Evolutionary conservation across 139 green algal genomes (phyloP), one percentile per base, ranked within the genome.

Genomic region (Chlamydomonas sp.): DNA sequence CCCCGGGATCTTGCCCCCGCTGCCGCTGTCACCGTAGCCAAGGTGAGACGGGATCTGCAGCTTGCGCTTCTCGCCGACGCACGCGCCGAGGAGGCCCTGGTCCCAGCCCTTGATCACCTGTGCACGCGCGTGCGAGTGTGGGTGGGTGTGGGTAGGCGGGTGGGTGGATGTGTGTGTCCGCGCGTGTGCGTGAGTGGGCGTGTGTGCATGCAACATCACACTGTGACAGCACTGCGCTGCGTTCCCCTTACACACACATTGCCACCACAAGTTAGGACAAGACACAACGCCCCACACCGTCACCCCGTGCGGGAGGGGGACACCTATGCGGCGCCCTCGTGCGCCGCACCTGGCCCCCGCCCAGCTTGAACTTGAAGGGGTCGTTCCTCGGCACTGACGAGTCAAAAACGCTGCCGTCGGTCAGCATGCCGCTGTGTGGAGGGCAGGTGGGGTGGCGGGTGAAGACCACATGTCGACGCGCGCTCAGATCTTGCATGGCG

Each of bases 1-100:
- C n/a, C 85, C 75, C 3, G 87, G 87, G 29, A 94, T 94, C 28
- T 93, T 61, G 24, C 85, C 81, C 5, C 76, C 79, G 6, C 80
- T 87, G 28, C 85, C 83, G 6, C 84, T 62, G 20, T 72, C 31
- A 1, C 88, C 87, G 66, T 92, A 92, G 0, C 64, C 87, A 5
- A 87, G 67, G 38, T 86, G 35, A 5, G 75, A 76, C 1, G 79
- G 79, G 47, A 85, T 86, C 22, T 30, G 31, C 24, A 86, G 74
- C 60, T 77, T 87, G 13, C 79, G 69, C 71, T 87, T 87, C 70
- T 83, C 79, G 26, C 82, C 82, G 16, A 85, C 70, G 69, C 81
- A 87, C 65, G 78, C 78, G 48, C 81, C 81, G 35, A 75, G 30
- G 43, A 86, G 3, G n/a, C 58, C 58, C 58, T 66, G 30, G 30